Evolutionary conservation across 495 filamentous ascomycete genomes (phyloP), one percentile per base, ranked within the genome.

Genomic region (Hyaloscypha variabilis): DNA sequence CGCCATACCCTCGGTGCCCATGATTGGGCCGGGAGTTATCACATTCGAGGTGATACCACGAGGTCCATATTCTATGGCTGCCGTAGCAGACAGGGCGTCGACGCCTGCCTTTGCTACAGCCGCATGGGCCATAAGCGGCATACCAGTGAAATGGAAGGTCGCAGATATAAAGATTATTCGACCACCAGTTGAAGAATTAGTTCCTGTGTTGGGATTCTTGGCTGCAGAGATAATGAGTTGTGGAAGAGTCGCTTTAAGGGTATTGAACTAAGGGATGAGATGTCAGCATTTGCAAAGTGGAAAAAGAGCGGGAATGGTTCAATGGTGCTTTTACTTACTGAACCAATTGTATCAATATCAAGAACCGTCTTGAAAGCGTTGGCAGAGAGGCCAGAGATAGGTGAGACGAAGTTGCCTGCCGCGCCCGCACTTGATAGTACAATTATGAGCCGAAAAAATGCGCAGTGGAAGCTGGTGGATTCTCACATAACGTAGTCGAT

Each of bases 341-440:
- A 95, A 29, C 95, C 95, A 29, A 97, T 75, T 1, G 97, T 88
- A 73, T 99, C 95, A 71, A 99, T 99, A 53, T 99, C 95, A 67
- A 99, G 93, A 49, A 99, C 95, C 0, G 91, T 82, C 75, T 93
- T 97, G 85, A 99, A 97, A 21, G 91, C 95, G 73, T 97, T 97
- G 52, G 89, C 77, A 2, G 85, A 90, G 3, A 97, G 83, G 64
- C 89, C 89, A 25, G 88, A 79, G 69, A 98, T 91, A 1, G 94
- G 90, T 6, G 94, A 90, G 25, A 99, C 84, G 82, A 99, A 99
- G 77, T 99, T 99, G 36, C 95, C 95, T 14, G 95, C 95, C 30
- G 95, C 95, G 57, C 95, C 95, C 42, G 94, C 94, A 74, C 92
- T 96, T n/a, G 26, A 4, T 17, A 55, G 53, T 73, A 69, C 70